These are phyloP conservation scores for Venturia nashicola DNA, from an alignment of 2,329 filamentous ascomycete species.

Conservation along the genomic window DNA sequence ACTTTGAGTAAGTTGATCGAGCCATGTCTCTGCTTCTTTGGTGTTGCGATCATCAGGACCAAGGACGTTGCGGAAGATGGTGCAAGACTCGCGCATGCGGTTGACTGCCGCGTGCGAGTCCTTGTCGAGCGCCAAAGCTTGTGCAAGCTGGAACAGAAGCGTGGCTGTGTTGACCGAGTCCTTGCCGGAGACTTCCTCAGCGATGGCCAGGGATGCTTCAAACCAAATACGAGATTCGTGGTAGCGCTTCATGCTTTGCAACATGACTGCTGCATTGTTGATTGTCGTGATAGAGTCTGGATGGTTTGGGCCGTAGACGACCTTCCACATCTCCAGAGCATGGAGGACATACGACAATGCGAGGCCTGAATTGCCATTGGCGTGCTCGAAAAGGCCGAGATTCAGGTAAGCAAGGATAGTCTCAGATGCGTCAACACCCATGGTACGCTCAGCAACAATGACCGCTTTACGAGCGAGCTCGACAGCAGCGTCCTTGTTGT, in stretches of 20 bases:
- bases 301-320: conserved; percentile 87
- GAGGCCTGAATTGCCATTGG: conserved; percentile 69
- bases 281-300: conserved; percentile 97
- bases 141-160: conserved; percentile 90
- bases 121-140: conserved; percentile 88
- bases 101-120: conserved; percentile 84
- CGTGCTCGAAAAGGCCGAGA: conserved; percentile 85
- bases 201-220: conserved; percentile 79
- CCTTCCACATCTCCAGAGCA: conserved; percentile 89
- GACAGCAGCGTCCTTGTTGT: conserved; percentile 91
- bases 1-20: conserved; percentile 90
- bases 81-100: conserved; percentile 93
- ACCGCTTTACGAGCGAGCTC: conserved; percentile 94
- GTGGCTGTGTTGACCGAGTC: conserved; percentile 88
- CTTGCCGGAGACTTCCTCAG: conserved; percentile 79
- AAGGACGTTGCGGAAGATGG: conserved; percentile 80
- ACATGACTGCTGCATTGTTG: conserved; percentile 98
- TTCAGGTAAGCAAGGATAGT: conserved; percentile 94
- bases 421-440: conserved; percentile 87
- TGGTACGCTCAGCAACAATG: conserved; percentile 86
- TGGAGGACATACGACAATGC: conserved; percentile 64
- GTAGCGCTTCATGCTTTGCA: conserved; percentile 89
- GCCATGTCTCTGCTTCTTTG: conserved; percentile 93
- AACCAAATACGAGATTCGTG: conserved; percentile 95
- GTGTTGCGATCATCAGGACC: conserved; percentile 92